Evolutionary conservation across 441 rosid genomes (phyloP).

Genomic region (Raphanus hybrid): DNA sequence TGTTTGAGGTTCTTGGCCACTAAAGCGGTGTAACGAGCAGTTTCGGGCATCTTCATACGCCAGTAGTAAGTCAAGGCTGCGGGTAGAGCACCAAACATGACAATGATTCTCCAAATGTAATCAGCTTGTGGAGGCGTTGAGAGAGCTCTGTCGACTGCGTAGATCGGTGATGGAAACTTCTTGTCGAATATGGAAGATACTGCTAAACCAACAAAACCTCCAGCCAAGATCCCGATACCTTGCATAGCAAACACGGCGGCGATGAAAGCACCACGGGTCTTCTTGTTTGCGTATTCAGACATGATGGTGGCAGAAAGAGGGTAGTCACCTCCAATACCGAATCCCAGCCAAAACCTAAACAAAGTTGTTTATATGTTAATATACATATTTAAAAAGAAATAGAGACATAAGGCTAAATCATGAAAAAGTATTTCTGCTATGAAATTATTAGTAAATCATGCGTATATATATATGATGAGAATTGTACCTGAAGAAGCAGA

Average conservation of each 20-base stretch:
- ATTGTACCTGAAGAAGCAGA: conserved; percentile 1
- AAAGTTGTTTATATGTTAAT: neutral
- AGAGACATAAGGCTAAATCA: neutral
- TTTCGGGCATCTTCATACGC: conserved; percentile 2
- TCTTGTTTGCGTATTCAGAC: neutral
- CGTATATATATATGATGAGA: neutral
- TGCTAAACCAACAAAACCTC: neutral
- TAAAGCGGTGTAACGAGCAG: neutral
- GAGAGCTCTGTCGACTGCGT: neutral
- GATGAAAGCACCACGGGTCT: conserved; percentile 1
- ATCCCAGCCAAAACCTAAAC: neutral
- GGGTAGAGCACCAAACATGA: conserved; percentile 4
- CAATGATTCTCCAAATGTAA: neutral
- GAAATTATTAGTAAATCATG: neutral
- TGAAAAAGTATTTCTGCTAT: neutral
- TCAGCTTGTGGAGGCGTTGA: conserved; percentile 1
- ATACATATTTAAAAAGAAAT: neutral
- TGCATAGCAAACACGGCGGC: neutral
- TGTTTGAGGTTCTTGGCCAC: neutral
- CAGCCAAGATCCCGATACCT: neutral
- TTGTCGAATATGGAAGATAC: neutral
- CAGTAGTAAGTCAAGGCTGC: neutral
- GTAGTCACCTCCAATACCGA: neutral
- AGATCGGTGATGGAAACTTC: neutral
- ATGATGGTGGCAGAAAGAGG: neutral